These are phyloP conservation scores for Claviceps paspali DNA, from an alignment of 2,329 filamentous ascomycete genomes.

Conservation along the genomic window DNA sequence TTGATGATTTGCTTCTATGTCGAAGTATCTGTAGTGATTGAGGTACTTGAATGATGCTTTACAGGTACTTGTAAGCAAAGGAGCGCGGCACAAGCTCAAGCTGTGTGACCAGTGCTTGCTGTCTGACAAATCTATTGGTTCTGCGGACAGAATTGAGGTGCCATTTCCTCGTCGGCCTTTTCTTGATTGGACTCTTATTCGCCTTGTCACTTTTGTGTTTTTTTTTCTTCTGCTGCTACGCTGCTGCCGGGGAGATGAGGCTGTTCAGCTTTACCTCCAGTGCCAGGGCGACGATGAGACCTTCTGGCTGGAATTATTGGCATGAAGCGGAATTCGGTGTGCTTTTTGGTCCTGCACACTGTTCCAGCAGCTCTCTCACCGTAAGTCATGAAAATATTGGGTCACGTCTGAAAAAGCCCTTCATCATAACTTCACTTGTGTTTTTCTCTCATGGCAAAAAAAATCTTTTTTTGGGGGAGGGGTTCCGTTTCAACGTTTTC, in stretches of 20 bases:
- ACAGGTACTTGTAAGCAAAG: conserved; percentile 1
- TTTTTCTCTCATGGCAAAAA: not conserved
- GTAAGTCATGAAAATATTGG: not conserved
- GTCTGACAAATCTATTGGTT: not conserved
- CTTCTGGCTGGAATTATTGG: not conserved
- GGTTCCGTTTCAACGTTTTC: no score
- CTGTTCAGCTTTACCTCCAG: not conserved
- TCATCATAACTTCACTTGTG: not conserved
- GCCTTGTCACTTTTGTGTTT: not conserved
- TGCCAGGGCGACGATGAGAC: not conserved
- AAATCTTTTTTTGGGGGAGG: no score
- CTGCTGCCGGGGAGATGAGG: no score
- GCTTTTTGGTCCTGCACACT: not conserved
- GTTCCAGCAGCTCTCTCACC: not conserved
- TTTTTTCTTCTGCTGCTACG: no score
- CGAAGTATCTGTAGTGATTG: conserved; percentile 1
- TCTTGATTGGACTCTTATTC: not conserved
- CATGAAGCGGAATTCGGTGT: no score
- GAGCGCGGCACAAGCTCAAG: not conserved
- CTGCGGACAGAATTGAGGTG: not conserved
- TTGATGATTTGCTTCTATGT: not conserved
- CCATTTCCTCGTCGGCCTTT: not conserved
- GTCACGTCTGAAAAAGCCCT: not conserved
- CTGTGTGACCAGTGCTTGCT: conserved; percentile 1
- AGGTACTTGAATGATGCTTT: not conserved